Evolutionary conservation across 2,329 filamentous ascomycete species (phyloP).

Genomic region (Boeremia exigua): DNA sequence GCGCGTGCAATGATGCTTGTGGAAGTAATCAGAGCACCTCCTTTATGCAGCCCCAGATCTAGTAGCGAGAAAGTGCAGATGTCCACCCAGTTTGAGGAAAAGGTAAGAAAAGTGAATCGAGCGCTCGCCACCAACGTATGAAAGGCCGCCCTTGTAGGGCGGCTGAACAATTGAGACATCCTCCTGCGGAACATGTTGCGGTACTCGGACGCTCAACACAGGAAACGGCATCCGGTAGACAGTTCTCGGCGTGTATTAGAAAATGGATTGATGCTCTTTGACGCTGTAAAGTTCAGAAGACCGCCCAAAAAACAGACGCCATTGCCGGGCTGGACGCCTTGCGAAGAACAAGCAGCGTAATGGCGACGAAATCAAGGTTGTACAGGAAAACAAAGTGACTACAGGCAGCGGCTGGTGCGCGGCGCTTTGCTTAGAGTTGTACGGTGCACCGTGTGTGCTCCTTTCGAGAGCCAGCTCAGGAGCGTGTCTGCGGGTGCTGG

Average conservation of each 20-base stretch:
- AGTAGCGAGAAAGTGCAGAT: conserved; percentile 32
- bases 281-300: conserved; percentile 28
- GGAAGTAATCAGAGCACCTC: conserved; percentile 32
- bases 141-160: conserved; percentile 7
- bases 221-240: conserved; percentile 19
- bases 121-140: conserved; percentile 28
- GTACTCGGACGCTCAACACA: conserved; percentile 7
- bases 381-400: conserved; percentile 28
- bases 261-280: conserved; percentile 28
- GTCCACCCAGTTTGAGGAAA: conserved; percentile 30
- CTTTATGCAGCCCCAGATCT: conserved; percentile 37
- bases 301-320: conserved; percentile 31
- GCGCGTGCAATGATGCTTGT: conserved; percentile 31
- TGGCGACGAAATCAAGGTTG: conserved; percentile 25
- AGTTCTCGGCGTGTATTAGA: conserved; percentile 14
- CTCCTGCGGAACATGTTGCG: conserved; percentile 14
- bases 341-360: conserved; percentile 20
- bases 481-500: conserved; percentile 18
- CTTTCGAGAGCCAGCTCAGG: conserved; percentile 40
- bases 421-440: conserved; percentile 10
- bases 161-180: conserved; percentile 16
- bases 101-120: conserved; percentile 19
- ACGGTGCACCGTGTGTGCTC: conserved; percentile 25
- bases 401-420: conserved; percentile 1
- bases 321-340: conserved; percentile 25